phyloP scores from a whole-genome alignment of 495 filamentous ascomycete genomes.

The Lophiostoma macrostomum region DNA sequence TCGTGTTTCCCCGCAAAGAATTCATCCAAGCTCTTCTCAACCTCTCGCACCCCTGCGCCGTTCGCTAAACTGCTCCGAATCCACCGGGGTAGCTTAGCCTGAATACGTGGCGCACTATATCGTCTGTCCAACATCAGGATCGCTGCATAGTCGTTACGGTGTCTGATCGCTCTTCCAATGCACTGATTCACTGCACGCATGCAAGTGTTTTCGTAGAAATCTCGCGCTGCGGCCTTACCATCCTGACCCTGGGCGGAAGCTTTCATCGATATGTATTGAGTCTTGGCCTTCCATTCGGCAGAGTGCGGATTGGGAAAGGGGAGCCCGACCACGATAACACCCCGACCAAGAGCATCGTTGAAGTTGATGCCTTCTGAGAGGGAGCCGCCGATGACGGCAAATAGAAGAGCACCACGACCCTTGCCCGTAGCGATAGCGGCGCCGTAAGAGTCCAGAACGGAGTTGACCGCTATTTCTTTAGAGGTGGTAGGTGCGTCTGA shows the following conservation, averaged over 20 bases:
- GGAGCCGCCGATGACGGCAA: slow-evolving; percentile 94
- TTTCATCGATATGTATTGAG: slow-evolving; percentile 78
- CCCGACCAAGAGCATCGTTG: slow-evolving; percentile 83
- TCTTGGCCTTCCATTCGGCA: slow-evolving; percentile 87
- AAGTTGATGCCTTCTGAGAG: slow-evolving; percentile 98
- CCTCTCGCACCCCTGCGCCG: slow-evolving; percentile 48
- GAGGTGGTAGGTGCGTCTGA: slow-evolving; percentile 45
- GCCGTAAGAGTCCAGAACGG: slow-evolving; percentile 68
- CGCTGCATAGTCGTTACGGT: slow-evolving; percentile 81
- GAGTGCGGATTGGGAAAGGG: slow-evolving; percentile 91
- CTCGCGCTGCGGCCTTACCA: slow-evolving; percentile 64
- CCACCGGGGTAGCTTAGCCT: slow-evolving; percentile 82
- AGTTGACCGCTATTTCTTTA: slow-evolving; percentile 56
- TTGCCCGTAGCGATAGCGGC: slow-evolving; percentile 55
- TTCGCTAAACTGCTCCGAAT: slow-evolving; percentile 63
- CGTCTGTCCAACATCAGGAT: slow-evolving; percentile 82
- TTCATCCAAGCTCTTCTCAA: slow-evolving; percentile 53
- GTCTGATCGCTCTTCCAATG: slow-evolving; percentile 87
- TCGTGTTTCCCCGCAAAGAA: slow-evolving; percentile 45
- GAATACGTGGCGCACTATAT: slow-evolving; percentile 66
- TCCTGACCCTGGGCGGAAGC: slow-evolving; percentile 45
- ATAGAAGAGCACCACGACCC: slow-evolving; percentile 70
- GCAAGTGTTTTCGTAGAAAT: slow-evolving; percentile 92
- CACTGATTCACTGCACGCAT: slow-evolving; percentile 98
- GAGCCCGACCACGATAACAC: slow-evolving; percentile 82